Percentiles rank a stretch among this genome's conserved stretches.
phyloP scores from a whole-genome alignment of 306 rosid genomes.

The Elaeagnus macrophylla region DNA sequence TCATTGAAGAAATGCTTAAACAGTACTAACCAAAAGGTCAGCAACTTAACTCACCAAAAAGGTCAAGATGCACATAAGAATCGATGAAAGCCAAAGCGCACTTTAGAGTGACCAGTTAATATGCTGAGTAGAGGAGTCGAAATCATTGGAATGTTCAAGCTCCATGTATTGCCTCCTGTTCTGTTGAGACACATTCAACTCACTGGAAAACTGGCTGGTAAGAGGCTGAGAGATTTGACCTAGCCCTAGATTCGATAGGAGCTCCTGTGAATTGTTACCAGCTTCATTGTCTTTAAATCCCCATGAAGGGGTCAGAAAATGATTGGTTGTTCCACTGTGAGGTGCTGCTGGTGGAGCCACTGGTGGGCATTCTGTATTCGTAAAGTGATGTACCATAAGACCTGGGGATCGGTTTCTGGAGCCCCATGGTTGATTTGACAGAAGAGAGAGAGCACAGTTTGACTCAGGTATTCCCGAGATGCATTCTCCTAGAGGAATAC shows the following conservation, averaged over 20 bases:
- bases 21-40: conserved; percentile 4
- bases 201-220: conserved; percentile 33
- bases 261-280: conserved; percentile 33
- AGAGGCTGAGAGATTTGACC: conserved; percentile 60
- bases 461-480: conserved; percentile 57
- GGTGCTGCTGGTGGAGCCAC: conserved; percentile 46
- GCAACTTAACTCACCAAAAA: conserved; percentile 6
- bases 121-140: conserved; percentile 40
- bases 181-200: conserved; percentile 43
- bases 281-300: conserved; percentile 53
- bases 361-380: conserved; percentile 49
- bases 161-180: conserved; percentile 70
- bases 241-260: conserved; percentile 48
- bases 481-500: conserved; percentile 59
- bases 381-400: conserved; percentile 41
- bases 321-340: conserved; percentile 33
- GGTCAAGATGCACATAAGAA: not conserved
- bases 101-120: conserved; percentile 67
- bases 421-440: conserved; percentile 92
- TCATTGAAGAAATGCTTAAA: not conserved
- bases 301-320: conserved; percentile 51
- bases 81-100: conserved; percentile 14
- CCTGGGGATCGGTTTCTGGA: conserved; percentile 50
- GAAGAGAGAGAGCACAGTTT: conserved; percentile 99
- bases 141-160: conserved; percentile 40